Percentiles rank a stretch among this genome's conserved stretches.
These are phyloP conservation scores for Laetiporus sulphureus DNA, from an alignment of 1,284 basidiomycete genomes.

Conservation along the genomic window DNA sequence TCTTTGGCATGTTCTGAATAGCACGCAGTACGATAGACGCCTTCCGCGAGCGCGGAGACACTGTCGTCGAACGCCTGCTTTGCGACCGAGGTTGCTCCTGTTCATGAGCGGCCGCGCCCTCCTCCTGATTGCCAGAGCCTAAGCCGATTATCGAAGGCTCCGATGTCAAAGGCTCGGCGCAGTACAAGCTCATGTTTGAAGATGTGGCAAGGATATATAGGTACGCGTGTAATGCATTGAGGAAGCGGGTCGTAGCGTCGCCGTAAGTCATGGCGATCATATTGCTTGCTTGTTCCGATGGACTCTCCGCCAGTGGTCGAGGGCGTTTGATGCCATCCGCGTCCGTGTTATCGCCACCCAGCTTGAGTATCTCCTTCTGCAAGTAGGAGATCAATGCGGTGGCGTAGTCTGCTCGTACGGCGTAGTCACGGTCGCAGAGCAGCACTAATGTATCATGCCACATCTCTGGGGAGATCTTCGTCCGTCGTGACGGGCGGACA, in stretches of 20 bases:
- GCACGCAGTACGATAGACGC: slow-evolving; percentile 45
- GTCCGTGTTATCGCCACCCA: slow-evolving; percentile 42
- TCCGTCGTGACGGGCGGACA: slow-evolving; percentile 45
- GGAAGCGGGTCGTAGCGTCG: slow-evolving; percentile 62
- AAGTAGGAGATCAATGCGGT: slow-evolving; percentile 70
- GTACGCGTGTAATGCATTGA: slow-evolving; percentile 75
- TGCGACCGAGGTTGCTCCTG: slow-evolving; percentile 6
- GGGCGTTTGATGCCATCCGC: slow-evolving; percentile 37
- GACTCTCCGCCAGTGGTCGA: slow-evolving; percentile 36
- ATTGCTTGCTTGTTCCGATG: slow-evolving; percentile 38
- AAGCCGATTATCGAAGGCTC: slow-evolving; percentile 20
- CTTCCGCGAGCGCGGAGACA: slow-evolving; percentile 46
- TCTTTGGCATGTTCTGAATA: slow-evolving; percentile 37
- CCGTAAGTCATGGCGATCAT: slow-evolving; percentile 48
- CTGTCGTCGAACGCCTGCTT: slow-evolving; percentile 42
- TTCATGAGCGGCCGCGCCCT: slow-evolving; percentile 1
- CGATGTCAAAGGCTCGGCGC: slow-evolving; percentile 33
- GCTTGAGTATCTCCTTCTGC: slow-evolving; percentile 64
- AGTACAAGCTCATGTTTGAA: slow-evolving; percentile 43
- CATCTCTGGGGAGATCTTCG: slow-evolving; percentile 71
- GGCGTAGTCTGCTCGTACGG: slow-evolving; percentile 73
- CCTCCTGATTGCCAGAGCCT: slow-evolving; percentile 9
- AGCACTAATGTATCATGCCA: slow-evolving; percentile 88
- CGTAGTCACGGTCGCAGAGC: slow-evolving; percentile 69
- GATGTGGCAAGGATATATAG: slow-evolving; percentile 74